Evolutionary conservation across 78 protist genomes (phyloP), one percentile per base, ranked within the genome.

Genomic region (Chrysochromulina parva): DNA sequence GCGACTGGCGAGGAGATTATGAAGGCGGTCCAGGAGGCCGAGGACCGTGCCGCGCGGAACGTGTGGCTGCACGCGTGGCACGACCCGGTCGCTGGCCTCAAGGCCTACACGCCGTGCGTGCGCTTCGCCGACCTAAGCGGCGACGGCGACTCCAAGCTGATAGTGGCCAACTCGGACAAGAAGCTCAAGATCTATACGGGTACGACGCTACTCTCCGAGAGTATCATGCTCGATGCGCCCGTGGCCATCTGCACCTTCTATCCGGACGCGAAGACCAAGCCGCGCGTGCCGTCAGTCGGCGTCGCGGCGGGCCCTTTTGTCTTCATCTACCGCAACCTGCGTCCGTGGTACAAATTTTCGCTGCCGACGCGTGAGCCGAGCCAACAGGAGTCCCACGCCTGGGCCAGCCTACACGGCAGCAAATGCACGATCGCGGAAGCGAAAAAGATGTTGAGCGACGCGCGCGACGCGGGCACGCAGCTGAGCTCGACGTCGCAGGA

Each of bases 1-100:
- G 62, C 11, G 62, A 58, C 62, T 6, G 78, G 78, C 78, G 78
- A 2, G 48, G 50, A 74, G 82, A 57, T n/a, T 9, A 6, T 74
- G 24, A n/a, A 3, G n/a, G 82, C 82, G 14, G 38, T 9, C 57
- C 11, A 13, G 5, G 57, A 1, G 55, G 1, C 2, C 82, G 82
- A 74, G 82, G 58, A 48, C 28, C 26, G 14, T 1, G 2, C 2
- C 55, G 26, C 28, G 19, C 55, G 59, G 38, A 53, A 7, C 13
- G 19, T 82, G 14, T 94, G 96, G 96, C 74, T 94, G 59, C 90
- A 88, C 55, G 96, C 96, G 86, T 94, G 91, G 94, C 55, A 26
- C 13, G 93, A 94, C 82, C 95, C 95, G 3, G 67, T 94, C 13
- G 96, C 96, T 1, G 28, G 55, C 10, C 67, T 94, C 62, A 0